Conservation (phyloP, 306 rosid species). For the Gastrolobium villosum region DNA sequence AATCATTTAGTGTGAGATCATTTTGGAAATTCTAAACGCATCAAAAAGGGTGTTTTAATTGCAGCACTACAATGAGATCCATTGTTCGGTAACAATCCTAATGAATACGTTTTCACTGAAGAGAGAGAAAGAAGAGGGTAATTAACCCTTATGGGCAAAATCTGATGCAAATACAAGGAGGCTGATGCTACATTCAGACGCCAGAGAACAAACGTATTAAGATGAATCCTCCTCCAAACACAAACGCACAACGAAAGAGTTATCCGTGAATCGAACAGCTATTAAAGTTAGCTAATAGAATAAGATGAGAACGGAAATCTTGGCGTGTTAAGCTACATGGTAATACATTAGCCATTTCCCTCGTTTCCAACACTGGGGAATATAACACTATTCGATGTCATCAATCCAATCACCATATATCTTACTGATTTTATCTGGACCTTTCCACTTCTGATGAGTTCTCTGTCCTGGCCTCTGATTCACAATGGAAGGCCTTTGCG, state of each 20-base stretch:
- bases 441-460: constrained; percentile 98
- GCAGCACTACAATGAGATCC: neutral
- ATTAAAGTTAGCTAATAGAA: constrained; percentile 35
- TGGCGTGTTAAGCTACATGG: constrained; percentile 47
- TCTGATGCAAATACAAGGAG: constrained; percentile 32
- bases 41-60: neutral
- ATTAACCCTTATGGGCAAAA: neutral
- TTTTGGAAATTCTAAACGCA: neutral
- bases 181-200: constrained; percentile 23
- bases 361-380: constrained; percentile 40
- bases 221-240: constrained; percentile 20
- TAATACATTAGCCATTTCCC: constrained; percentile 39
- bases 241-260: constrained; percentile 30
- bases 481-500: constrained; percentile 83
- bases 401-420: constrained; percentile 99
- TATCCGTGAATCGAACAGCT: constrained; percentile 29
- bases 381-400: constrained; percentile 70
- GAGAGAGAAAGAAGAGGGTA: neutral
- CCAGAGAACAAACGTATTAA: neutral
- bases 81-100: neutral
- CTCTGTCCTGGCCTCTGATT: constrained; percentile 87
- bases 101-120: neutral
- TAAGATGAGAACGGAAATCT: constrained; percentile 46
- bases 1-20: neutral
- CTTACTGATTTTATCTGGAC: constrained; percentile 98